A percentile compares a stretch with the other conserved stretches of the same genome.
phyloP scores from a whole-genome alignment of 345 rosid species.

The Rhodamnia rubescens region DNA sequence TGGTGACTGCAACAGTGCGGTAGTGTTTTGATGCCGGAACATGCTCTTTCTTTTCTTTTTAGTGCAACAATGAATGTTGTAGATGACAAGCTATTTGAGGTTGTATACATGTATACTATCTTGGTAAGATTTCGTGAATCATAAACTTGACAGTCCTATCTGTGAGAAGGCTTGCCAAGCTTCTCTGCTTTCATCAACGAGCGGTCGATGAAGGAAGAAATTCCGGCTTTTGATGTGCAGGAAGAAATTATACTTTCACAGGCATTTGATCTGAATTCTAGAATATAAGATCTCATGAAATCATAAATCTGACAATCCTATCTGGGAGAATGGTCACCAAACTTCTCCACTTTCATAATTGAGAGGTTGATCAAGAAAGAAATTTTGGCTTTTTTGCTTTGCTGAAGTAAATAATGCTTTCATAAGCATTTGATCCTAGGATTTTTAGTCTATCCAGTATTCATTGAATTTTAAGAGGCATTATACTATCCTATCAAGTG shows the following conservation, averaged over 20 bases:
- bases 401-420: neutral
- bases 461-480: neutral
- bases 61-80: neutral
- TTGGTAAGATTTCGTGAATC: neutral
- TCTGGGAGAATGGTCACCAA: neutral
- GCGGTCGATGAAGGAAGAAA: neutral
- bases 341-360: neutral
- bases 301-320: neutral
- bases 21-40: neutral
- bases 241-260: neutral
- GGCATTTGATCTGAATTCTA: neutral
- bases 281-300: neutral
- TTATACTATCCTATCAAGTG: neutral
- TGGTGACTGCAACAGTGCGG: neutral
- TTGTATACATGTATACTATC: neutral
- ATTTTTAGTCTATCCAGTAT: neutral
- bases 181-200: neutral
- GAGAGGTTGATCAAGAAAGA: neutral
- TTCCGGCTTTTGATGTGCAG: neutral
- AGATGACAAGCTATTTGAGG: neutral
- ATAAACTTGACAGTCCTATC: neutral
- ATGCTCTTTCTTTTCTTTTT: neutral
- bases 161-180: neutral
- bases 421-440: neutral
- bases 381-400: neutral